Percentiles rank a stretch among this genome's conserved stretches.
phyloP scores from a whole-genome alignment of 148 eudicot species.

The Gaultheria prostrata region DNA sequence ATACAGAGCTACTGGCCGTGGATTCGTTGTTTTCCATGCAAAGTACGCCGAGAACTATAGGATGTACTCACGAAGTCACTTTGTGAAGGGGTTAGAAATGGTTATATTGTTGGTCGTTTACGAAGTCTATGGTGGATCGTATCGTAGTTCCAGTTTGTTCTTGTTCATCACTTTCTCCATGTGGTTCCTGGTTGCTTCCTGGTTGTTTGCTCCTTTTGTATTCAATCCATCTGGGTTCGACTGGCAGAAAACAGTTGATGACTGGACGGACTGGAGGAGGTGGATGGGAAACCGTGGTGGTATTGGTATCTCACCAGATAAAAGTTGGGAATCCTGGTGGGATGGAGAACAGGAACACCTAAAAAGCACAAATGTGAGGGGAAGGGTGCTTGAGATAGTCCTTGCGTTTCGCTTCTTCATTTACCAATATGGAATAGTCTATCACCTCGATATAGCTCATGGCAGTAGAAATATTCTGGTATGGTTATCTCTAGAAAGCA shows the following conservation, averaged over 20 bases:
- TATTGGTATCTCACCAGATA: constrained; percentile 73
- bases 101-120: constrained; percentile 69
- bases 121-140: constrained; percentile 73
- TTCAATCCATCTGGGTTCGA: constrained; percentile 98
- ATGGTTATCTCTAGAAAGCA: constrained; percentile 10
- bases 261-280: constrained; percentile 97
- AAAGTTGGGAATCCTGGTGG: constrained; percentile 99
- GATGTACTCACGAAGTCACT: constrained; percentile 88
- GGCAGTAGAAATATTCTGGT: constrained; percentile 61
- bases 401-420: constrained; percentile 78
- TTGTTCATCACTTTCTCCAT: constrained; percentile 84
- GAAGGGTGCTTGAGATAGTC: constrained; percentile 74
- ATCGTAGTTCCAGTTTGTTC: constrained; percentile 71
- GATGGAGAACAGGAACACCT: constrained; percentile 90
- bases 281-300: constrained; percentile 99
- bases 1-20: constrained; percentile 97
- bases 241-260: constrained; percentile 99
- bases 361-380: constrained; percentile 75
- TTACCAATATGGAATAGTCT: constrained; percentile 93
- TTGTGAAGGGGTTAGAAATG: constrained; percentile 88
- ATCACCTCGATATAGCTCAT: constrained; percentile 84
- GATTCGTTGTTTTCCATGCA: constrained; percentile 96
- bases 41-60: constrained; percentile 95
- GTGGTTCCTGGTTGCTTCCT: constrained; percentile 95
- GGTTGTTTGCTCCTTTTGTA: constrained; percentile 96